A percentile compares a stretch with the other conserved stretches of the same genome.
phyloP scores from a whole-genome alignment of 148 eudicot species.

The Cornus kousa region DNA sequence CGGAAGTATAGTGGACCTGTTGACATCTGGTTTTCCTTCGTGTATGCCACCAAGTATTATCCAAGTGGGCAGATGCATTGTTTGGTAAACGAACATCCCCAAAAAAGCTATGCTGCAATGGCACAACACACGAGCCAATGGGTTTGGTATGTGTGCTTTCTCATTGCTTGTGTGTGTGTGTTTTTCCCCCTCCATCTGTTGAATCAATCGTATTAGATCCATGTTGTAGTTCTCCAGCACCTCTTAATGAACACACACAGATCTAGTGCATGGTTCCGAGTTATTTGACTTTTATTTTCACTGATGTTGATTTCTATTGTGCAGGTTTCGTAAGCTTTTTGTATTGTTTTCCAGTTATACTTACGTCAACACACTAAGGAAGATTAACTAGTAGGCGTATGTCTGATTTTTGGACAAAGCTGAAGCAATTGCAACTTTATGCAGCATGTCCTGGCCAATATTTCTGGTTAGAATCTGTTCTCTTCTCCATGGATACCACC shows the following conservation, averaged over 20 bases:
- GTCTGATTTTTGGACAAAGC: background rate
- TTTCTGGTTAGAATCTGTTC: no score
- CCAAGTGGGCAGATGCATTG: constrained; percentile 32
- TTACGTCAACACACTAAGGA: constrained; percentile 66
- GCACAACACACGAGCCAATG: constrained; percentile 92
- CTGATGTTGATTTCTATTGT: constrained; percentile 3
- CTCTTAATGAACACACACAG: background rate
- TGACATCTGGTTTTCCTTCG: constrained; percentile 79
- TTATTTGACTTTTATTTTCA: background rate
- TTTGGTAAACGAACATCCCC: constrained; percentile 60
- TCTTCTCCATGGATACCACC: background rate
- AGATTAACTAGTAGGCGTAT: constrained; percentile 36
- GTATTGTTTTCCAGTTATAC: constrained; percentile 78
- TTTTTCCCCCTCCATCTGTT: background rate
- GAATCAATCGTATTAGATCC: background rate
- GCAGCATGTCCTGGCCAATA: background rate
- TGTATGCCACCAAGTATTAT: constrained; percentile 21
- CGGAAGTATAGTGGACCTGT: constrained; percentile 89
- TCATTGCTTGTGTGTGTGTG: background rate
- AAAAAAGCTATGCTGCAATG: constrained; percentile 73
- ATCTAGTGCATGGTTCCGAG: background rate
- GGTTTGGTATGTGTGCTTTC: constrained; percentile 69
- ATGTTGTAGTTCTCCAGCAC: background rate
- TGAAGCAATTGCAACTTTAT: background rate
- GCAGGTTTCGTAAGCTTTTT: constrained; percentile 85